A percentile compares a stretch with the other conserved stretches of the same genome.
phyloP scores from a whole-genome alignment of 345 rosid genomes.

The Balakata baccata region DNA sequence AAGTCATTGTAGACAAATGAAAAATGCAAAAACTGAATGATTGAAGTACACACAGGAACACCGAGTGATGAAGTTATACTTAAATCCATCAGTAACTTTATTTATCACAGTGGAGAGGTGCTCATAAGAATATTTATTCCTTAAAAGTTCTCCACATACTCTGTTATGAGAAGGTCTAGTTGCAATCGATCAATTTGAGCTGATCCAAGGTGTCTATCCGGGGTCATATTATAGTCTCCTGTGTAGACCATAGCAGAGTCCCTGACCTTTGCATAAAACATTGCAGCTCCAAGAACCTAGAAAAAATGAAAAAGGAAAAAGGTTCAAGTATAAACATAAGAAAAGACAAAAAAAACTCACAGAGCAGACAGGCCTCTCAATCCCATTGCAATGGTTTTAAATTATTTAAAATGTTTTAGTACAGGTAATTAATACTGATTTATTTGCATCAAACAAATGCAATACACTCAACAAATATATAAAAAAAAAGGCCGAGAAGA shows the following conservation, averaged over 20 bases:
- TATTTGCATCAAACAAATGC: not conserved
- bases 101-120: not conserved
- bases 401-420: not conserved
- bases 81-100: not conserved
- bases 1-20: not conserved
- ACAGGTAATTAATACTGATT: not conserved
- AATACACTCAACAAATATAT: not conserved
- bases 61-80: not conserved
- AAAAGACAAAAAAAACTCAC: conserved; percentile 4
- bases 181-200: conserved; percentile 81
- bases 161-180: conserved; percentile 89
- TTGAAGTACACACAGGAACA: not conserved
- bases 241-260: conserved; percentile 85
- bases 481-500: not conserved
- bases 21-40: not conserved
- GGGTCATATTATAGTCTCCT: conserved; percentile 97
- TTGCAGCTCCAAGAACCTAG: conserved; percentile 97
- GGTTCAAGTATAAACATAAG: not conserved
- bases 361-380: not conserved
- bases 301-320: conserved; percentile 12
- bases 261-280: conserved; percentile 94
- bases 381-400: not conserved
- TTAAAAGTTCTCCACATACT: conserved; percentile 44
- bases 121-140: not conserved
- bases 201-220: conserved; percentile 98